These are phyloP conservation scores for Psilocybe azurescens DNA, from an alignment of 768 basidiomycete genomes.

Conservation along the genomic window DNA sequence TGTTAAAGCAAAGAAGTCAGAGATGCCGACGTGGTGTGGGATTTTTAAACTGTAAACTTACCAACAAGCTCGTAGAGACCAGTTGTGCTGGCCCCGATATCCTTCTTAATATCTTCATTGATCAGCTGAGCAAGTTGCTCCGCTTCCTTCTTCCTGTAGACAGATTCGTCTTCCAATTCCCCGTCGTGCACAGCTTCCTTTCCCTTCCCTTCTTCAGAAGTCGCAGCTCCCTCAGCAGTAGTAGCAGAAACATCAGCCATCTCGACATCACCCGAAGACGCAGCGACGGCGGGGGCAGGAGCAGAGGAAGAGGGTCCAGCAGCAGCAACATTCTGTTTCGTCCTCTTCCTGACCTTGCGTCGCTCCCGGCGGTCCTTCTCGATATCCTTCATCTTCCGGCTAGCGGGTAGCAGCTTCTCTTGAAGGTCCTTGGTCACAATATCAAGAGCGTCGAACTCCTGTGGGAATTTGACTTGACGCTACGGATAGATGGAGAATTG, in stretches of 20 bases:
- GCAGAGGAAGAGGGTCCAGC: constrained; percentile 23
- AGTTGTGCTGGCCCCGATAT: constrained; percentile 75
- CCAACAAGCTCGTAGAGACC: constrained; percentile 93
- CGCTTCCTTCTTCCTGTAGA: constrained; percentile 67
- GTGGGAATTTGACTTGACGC: constrained; percentile 92
- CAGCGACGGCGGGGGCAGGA: constrained; percentile 26
- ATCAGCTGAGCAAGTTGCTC: constrained; percentile 69
- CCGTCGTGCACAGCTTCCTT: constrained; percentile 37
- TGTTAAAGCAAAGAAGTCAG: constrained; percentile 30
- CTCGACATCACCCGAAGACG: constrained; percentile 48
- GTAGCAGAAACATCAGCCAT: constrained; percentile 43
- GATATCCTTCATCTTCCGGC: constrained; percentile 74
- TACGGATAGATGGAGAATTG: constrained; percentile 27
- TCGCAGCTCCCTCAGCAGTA: constrained; percentile 25
- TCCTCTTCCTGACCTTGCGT: constrained; percentile 78
- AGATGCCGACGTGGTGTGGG: neutral
- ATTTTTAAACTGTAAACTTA: constrained; percentile 41
- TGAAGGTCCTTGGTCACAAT: constrained; percentile 82
- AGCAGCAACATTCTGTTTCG: constrained; percentile 49
- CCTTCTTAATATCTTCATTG: constrained; percentile 63
- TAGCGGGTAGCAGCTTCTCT: constrained; percentile 70
- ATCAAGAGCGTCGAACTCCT: constrained; percentile 87
- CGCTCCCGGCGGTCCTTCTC: constrained; percentile 87
- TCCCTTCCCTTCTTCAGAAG: constrained; percentile 29
- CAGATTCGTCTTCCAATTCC: constrained; percentile 69